Base-by-base conservation (phyloP, 176 grass and related monocot genomes). In the Phoenix dactylifera region DNA sequence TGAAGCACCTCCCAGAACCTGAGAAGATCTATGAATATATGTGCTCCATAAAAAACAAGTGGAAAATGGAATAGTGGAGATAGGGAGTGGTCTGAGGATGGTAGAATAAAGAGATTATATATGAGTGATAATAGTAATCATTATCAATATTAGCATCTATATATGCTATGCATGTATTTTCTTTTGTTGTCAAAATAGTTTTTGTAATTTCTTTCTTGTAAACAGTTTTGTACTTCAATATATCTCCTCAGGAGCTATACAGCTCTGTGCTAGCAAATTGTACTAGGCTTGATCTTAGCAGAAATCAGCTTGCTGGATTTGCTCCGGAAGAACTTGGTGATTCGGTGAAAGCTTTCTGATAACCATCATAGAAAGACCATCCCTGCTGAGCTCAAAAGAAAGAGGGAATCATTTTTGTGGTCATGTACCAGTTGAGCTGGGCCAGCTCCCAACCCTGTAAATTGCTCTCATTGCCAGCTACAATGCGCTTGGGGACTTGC, bases 211-310 rank as follows among this genome's bases (percentile, higher is more conserved):
- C 26, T 28, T 28, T 28, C 3, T 28, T 4, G 5, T 28, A 28
- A 28, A 28, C 4, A 28, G 26, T 28, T 28, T 28, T 28, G 26
- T 28, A 5, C 26, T 28, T 28, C 26, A 28, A 28, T 28, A 28
- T 28, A 28, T 28, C 26, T 28, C 26, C 26, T 80, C 54, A 0
- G 87, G 93, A 18, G 64, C 65, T 2, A 72, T 98, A 50, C 84
- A 28, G 87, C 49, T 54, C 4, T 7, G 77, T 80, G 76, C 22
- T 98, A 29, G 69, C 81, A 4, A 65, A 51, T 16, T 98, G 93
- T 22, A 83, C 32, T 6, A 91, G 93, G 82, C 87, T 98, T 83
- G 87, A 98, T 75, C 82, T 98, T 54, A 98, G 93, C 48, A 76
- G 64, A 70, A 98, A 98, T 58, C 81, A 58, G 52, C 76, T 98